phyloP scores from a whole-genome alignment of 2,329 filamentous ascomycete genomes.

The Neofusicoccum sp. region DNA sequence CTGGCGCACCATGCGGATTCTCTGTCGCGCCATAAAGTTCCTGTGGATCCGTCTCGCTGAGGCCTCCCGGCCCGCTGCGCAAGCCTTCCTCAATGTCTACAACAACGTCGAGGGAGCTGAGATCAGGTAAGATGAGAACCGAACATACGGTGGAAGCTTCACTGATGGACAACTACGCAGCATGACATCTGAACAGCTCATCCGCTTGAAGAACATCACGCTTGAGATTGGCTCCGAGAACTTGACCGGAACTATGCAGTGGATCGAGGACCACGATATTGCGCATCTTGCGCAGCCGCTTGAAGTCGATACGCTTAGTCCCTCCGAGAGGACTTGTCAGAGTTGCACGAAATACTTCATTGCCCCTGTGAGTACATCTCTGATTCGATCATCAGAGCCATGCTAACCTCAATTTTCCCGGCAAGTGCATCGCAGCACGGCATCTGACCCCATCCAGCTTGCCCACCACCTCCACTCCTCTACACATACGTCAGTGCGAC shows the following conservation, averaged over 20 bases:
- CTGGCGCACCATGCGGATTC: background rate
- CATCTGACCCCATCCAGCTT: background rate
- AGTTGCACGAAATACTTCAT: background rate
- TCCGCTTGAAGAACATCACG: too few relatives aligned
- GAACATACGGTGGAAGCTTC: background rate
- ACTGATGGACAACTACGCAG: background rate
- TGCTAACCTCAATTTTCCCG: background rate
- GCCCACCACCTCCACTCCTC: too few relatives aligned
- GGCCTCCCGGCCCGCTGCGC: too few relatives aligned
- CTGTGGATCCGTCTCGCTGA: too few relatives aligned
- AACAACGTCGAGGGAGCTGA: background rate
- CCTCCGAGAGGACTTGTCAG: background rate
- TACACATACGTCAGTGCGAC: background rate
- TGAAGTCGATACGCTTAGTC: background rate
- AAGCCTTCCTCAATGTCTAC: background rate
- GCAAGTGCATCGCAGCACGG: too few relatives aligned
- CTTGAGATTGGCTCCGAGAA: background rate
- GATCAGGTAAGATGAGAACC: background rate
- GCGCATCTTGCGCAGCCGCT: background rate
- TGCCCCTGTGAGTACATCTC: background rate
- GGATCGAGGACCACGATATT: slow-evolving; percentile 3
- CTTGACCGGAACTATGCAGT: background rate
- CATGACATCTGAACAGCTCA: too few relatives aligned
- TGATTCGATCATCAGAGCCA: background rate
- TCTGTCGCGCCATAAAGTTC: background rate